Evolutionary conservation across 2,329 filamentous ascomycete genomes (phyloP).

Genomic region (Raffaelea albimanens): DNA sequence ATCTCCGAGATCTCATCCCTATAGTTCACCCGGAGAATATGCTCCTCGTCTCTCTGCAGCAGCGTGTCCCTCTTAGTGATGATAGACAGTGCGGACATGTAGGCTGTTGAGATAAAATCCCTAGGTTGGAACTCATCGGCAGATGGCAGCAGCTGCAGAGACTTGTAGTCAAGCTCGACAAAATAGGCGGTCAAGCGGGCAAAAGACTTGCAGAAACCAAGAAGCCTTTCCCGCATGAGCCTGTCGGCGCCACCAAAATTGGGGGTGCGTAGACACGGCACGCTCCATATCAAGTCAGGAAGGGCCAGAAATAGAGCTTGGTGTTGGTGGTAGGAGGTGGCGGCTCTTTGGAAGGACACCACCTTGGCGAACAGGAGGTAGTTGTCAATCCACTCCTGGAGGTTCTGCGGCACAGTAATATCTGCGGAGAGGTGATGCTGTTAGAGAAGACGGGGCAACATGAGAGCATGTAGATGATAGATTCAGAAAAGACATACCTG

Average conservation of each 20-base stretch:
- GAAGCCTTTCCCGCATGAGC: slow-evolving; percentile 22
- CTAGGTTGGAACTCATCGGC: slow-evolving; percentile 23
- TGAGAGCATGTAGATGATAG: too few species aligned
- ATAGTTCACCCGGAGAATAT: neutral
- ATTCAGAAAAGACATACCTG: slow-evolving; percentile 14
- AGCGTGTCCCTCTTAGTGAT: slow-evolving; percentile 20
- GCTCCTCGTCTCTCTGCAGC: slow-evolving; percentile 18
- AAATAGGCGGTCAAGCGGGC: slow-evolving; percentile 43
- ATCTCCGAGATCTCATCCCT: slow-evolving; percentile 26
- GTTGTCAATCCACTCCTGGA: slow-evolving; percentile 41
- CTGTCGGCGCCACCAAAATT: slow-evolving; percentile 6
- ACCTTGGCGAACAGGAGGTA: slow-evolving; percentile 33
- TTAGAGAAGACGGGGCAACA: too few species aligned
- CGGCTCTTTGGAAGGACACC: slow-evolving; percentile 23
- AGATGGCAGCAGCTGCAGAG: slow-evolving; percentile 17
- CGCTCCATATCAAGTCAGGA: slow-evolving; percentile 36
- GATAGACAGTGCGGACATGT: slow-evolving; percentile 33
- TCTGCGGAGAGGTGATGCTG: too few species aligned
- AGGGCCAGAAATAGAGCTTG: slow-evolving; percentile 42
- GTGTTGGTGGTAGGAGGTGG: slow-evolving; percentile 34
- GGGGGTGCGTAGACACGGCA: slow-evolving; percentile 6
- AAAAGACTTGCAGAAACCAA: slow-evolving; percentile 30
- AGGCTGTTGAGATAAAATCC: slow-evolving; percentile 32
- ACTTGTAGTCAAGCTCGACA: slow-evolving; percentile 36
- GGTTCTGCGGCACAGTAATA: slow-evolving; percentile 30